phyloP scores from a whole-genome alignment of 2,329 filamentous ascomycete species.

The Curvularia verruculosa region DNA sequence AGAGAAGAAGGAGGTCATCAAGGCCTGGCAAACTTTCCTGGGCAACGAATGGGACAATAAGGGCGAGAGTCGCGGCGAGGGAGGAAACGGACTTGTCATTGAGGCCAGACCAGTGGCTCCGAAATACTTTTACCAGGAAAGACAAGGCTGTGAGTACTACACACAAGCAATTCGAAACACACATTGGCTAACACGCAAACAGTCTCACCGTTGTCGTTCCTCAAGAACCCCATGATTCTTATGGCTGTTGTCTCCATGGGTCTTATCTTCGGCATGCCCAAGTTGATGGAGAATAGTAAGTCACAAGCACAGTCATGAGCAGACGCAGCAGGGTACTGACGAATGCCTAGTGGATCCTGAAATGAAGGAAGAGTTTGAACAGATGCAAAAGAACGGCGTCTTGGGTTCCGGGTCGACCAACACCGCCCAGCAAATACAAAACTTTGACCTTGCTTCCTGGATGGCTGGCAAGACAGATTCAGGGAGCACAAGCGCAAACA shows the following conservation, averaged over 20 bases:
- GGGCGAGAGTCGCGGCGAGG: constrained; percentile 65
- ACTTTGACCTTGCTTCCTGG: constrained; percentile 72
- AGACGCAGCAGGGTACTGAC: constrained; percentile 13
- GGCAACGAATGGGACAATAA: constrained; percentile 91
- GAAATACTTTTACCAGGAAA: constrained; percentile 79
- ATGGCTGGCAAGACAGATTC: constrained; percentile 63
- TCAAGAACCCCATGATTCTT: constrained; percentile 97
- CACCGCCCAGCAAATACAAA: constrained; percentile 61
- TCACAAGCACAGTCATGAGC: constrained; percentile 28
- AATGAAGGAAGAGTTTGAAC: constrained; percentile 88
- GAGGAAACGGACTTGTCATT: constrained; percentile 57
- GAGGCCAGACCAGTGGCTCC: constrained; percentile 65
- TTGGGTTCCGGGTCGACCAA: constrained; percentile 53
- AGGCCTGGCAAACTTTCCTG: constrained; percentile 82
- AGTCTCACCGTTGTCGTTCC: constrained; percentile 80
- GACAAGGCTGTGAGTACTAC: constrained; percentile 71
- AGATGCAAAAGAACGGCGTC: constrained; percentile 78
- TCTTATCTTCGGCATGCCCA: constrained; percentile 90
- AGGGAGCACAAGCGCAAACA: constrained; percentile 25
- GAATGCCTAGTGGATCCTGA: constrained; percentile 87
- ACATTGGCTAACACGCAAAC: constrained; percentile 25
- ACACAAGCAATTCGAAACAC: background rate
- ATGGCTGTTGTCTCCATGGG: constrained; percentile 83
- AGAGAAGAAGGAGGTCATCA: constrained; percentile 55
- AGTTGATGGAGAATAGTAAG: constrained; percentile 94